Evolutionary conservation across 805 yeast genomes (phyloP).

Genomic region (Saccharomycopsis sp.): DNA sequence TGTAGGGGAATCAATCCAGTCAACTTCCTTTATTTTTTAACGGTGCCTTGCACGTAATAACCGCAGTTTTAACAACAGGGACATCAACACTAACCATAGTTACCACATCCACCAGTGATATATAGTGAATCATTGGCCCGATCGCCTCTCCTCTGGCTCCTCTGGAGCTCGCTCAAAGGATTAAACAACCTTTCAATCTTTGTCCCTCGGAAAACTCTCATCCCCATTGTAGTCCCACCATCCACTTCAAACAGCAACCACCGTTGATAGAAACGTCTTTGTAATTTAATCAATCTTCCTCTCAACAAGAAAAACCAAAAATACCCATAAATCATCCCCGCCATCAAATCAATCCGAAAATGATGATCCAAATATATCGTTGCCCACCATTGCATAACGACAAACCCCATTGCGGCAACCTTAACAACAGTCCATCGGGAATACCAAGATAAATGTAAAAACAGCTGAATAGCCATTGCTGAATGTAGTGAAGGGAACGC

Average conservation of each 20-base stretch:
- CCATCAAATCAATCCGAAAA: slow-evolving; percentile 55
- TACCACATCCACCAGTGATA: not conserved
- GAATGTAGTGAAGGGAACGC: slow-evolving; percentile 58
- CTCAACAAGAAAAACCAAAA: slow-evolving; percentile 36
- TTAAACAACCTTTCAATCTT: slow-evolving; percentile 46
- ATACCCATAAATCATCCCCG: slow-evolving; percentile 49
- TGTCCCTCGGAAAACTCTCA: slow-evolving; percentile 52
- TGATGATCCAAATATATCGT: slow-evolving; percentile 70
- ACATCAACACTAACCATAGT: not conserved
- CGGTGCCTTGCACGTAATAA: too few species aligned
- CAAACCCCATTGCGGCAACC: slow-evolving; percentile 36
- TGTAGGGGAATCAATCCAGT: too few species aligned
- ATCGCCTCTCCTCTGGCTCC: not conserved
- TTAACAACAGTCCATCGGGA: slow-evolving; percentile 20
- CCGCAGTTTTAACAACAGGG: not conserved
- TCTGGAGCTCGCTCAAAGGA: slow-evolving; percentile 30
- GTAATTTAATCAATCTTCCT: slow-evolving; percentile 24
- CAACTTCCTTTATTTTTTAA: too few species aligned
- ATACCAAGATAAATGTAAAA: slow-evolving; percentile 24
- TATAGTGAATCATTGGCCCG: not conserved
- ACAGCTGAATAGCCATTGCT: slow-evolving; percentile 52
- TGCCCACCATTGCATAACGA: slow-evolving; percentile 65
- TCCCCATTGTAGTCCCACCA: slow-evolving; percentile 67
- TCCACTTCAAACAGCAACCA: slow-evolving; percentile 34
- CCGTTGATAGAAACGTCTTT: slow-evolving; percentile 32